phyloP scores from a whole-genome alignment of 2,329 filamentous ascomycete species.

The Xylaria sp. region DNA sequence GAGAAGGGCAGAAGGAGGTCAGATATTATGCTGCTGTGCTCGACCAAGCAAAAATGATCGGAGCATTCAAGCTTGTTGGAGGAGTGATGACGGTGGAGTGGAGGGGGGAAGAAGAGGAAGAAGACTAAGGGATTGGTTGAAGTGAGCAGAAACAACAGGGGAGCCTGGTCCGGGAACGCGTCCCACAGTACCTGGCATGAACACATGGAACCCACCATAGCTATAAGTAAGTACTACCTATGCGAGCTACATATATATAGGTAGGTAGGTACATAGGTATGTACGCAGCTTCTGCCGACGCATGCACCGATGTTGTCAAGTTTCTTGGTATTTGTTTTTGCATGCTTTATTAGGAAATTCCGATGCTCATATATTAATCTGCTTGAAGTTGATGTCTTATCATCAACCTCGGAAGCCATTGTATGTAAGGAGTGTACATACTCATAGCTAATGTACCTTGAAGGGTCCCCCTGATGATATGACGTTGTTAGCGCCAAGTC shows the following conservation, averaged over 20 bases:
- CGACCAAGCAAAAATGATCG: background rate
- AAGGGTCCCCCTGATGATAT: constrained; percentile 2
- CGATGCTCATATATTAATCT: background rate
- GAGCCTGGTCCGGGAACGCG: background rate
- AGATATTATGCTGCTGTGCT: background rate
- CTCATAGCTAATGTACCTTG: background rate
- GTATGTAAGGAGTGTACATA: background rate
- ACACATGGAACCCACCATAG: background rate
- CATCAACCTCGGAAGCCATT: background rate
- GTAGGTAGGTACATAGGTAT: no score
- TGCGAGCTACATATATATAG: background rate
- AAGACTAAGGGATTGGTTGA: constrained; percentile 1
- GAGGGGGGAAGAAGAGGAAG: background rate
- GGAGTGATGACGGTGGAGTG: constrained; percentile 2
- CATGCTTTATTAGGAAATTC: background rate
- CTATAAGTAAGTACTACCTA: no score
- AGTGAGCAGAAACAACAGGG: background rate
- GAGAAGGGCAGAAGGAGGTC: background rate
- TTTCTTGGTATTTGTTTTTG: background rate
- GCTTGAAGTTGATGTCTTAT: background rate
- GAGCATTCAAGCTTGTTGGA: background rate
- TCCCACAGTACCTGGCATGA: background rate
- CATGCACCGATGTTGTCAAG: background rate
- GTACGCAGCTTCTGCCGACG: background rate
- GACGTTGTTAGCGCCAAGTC: constrained; percentile 18